These are phyloP conservation scores for Bruguiera parviflora DNA, from an alignment of 345 rosid genomes.

Conservation along the genomic window DNA sequence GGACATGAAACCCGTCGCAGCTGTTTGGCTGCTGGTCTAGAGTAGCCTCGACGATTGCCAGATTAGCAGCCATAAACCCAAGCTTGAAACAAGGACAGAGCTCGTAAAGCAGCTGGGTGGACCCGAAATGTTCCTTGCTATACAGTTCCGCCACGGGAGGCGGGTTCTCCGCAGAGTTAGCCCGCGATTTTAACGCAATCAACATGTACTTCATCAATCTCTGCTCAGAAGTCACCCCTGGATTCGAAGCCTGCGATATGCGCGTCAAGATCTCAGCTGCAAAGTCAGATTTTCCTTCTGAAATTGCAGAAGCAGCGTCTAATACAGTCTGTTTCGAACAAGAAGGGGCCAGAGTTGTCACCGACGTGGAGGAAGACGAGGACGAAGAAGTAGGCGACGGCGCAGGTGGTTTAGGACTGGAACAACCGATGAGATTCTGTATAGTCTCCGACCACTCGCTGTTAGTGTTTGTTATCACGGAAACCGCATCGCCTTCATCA, in stretches of 20 bases:
- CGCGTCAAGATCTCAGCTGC: slow-evolving; percentile 65
- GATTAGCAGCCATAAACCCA: slow-evolving; percentile 83
- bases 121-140: slow-evolving; percentile 46
- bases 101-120: slow-evolving; percentile 65
- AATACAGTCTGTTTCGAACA: slow-evolving; percentile 54
- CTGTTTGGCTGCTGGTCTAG: slow-evolving; percentile 35
- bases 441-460: slow-evolving; percentile 84
- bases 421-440: slow-evolving; percentile 47
- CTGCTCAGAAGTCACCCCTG: slow-evolving; percentile 65
- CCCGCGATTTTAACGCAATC: slow-evolving; percentile 57
- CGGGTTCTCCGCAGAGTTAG: slow-evolving; percentile 41
- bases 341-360: slow-evolving; percentile 47
- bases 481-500: slow-evolving; percentile 59
- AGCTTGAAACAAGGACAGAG: slow-evolving; percentile 77
- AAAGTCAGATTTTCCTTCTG: slow-evolving; percentile 59
- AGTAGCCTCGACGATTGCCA: slow-evolving; percentile 63
- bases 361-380: slow-evolving; percentile 64
- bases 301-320: slow-evolving; percentile 75
- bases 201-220: slow-evolving; percentile 59
- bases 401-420: slow-evolving; percentile 32
- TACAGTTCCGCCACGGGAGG: slow-evolving; percentile 60
- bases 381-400: slow-evolving; percentile 67
- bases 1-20: slow-evolving; percentile 48
- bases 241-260: slow-evolving; percentile 44
- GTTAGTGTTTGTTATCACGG: slow-evolving; percentile 63